Base-by-base conservation (phyloP, 257 asterid species). In the Lycium ferocissimum region DNA sequence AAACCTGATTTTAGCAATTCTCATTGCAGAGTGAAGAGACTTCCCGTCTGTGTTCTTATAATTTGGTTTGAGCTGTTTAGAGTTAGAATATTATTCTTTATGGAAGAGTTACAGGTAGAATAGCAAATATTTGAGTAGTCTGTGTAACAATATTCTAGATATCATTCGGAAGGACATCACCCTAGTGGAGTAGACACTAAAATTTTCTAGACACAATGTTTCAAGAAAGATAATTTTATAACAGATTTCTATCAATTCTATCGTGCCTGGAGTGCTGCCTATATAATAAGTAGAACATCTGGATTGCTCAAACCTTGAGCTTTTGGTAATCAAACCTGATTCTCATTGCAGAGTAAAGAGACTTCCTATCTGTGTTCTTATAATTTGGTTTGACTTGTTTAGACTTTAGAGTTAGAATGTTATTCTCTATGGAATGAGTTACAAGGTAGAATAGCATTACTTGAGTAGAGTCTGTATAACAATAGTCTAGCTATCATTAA, bases 331-430 rank as follows among this genome's bases (percentile, higher is more conserved):
- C 22, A 75, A 75, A 75, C 43, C 22, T 22, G 62, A 75, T 75
- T 22, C 61, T 20, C 22, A 3, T 49, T 75, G 62, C 7, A 49
- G 62, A 13, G 43, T 20, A 22, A 75, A 75, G 58, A 73, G 20
- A 75, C n/a, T 22, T 75, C 43, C n/a, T 49, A 6, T n/a, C 43
- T 47, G 9, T 49, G 43, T 75, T 75, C 61, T 75, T 49, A 20
- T 75, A 75, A 75, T 20, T 75, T 47, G 81, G 81, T 75, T 75
- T 49, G 81, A 49, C 11, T 22, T 49, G 43, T 49, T 49, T 75
- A 75, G 81, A 22, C 20, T 49, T 49, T 75, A 75, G 81, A 22
- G 62, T 75, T 75, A 12, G 45, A 49, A 22, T 20, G 11, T 3
- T n/a, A 72, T 10, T 72, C 38, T 72, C 7, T 43, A 11, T 72